phyloP scores from a whole-genome alignment of 2,329 filamentous ascomycete species.

The Herpotrichia juniperi region DNA sequence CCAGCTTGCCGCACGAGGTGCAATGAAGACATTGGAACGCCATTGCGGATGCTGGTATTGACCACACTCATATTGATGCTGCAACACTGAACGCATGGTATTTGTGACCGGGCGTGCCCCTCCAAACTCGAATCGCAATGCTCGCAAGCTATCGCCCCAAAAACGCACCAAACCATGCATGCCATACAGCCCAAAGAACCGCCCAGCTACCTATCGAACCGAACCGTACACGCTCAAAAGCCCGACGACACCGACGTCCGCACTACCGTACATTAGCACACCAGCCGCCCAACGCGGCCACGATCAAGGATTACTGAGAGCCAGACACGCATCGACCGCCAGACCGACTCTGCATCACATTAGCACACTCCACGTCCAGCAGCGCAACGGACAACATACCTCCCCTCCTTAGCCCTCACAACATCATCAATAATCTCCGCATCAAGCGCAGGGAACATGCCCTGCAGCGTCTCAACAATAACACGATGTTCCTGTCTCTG shows the following conservation, averaged over 20 bases:
- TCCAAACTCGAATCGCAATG: too few relatives aligned
- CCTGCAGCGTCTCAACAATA: slow-evolving; percentile 89
- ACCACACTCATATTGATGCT: too few relatives aligned
- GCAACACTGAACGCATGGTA: too few relatives aligned
- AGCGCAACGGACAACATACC: slow-evolving; percentile 62
- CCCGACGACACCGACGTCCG: not conserved
- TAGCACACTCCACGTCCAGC: not conserved
- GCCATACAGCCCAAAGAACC: not conserved
- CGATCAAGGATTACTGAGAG: slow-evolving; percentile 46
- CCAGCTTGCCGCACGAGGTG: too few relatives aligned
- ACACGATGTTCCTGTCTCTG: slow-evolving; percentile 85
- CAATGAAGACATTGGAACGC: too few relatives aligned
- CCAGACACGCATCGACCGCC: slow-evolving; percentile 57
- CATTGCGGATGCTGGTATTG: too few relatives aligned
- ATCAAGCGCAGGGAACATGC: slow-evolving; percentile 97
- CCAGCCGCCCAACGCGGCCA: too few relatives aligned
- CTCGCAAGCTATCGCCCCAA: not conserved
- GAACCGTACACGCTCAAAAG: not conserved
- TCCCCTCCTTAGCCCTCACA: slow-evolving; percentile 91
- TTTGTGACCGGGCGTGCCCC: too few relatives aligned
- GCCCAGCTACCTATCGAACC: not conserved
- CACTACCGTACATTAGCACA: not conserved
- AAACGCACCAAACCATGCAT: not conserved
- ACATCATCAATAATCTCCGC: slow-evolving; percentile 96
- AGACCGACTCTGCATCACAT: slow-evolving; percentile 46